Evolutionary conservation across 1,284 basidiomycete genomes (phyloP).

Genomic region (Papiliotrema fonsecae): DNA sequence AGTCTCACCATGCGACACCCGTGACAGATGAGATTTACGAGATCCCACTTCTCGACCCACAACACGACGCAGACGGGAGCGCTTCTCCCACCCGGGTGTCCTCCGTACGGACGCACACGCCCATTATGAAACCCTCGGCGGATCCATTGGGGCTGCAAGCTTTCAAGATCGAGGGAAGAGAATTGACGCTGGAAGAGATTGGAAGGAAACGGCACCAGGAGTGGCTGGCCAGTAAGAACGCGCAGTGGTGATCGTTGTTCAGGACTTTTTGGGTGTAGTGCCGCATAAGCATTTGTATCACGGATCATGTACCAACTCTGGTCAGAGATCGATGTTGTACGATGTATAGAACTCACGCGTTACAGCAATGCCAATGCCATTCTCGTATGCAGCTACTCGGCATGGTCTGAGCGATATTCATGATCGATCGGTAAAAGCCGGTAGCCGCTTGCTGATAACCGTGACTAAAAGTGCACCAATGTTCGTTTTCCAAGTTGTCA

Average conservation of each 20-base stretch:
- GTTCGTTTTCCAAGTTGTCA: no score
- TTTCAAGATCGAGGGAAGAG: conserved; percentile 15
- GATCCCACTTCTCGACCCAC: conserved; percentile 2
- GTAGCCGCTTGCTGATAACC: no score
- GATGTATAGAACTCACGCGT: no score
- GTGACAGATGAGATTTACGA: conserved; percentile 9
- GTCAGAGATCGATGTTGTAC: no score
- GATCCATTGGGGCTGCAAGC: conserved; percentile 3
- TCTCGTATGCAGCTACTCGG: no score
- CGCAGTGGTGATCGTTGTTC: neutral
- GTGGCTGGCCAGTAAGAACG: conserved; percentile 18
- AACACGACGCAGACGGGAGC: neutral
- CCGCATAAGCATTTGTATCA: no score
- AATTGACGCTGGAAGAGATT: conserved; percentile 35
- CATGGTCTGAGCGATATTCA: no score
- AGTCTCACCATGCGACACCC: neutral
- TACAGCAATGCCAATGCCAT: no score
- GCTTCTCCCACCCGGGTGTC: conserved; percentile 3
- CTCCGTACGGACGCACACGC: conserved; percentile 5
- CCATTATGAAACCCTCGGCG: neutral
- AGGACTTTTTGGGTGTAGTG: neutral
- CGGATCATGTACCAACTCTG: no score
- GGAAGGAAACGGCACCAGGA: conserved; percentile 35
- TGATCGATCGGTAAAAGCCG: no score
- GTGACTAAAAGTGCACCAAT: no score